phyloP scores from a whole-genome alignment of 495 filamentous ascomycete genomes.

The Jackrogersella multiformis region DNA sequence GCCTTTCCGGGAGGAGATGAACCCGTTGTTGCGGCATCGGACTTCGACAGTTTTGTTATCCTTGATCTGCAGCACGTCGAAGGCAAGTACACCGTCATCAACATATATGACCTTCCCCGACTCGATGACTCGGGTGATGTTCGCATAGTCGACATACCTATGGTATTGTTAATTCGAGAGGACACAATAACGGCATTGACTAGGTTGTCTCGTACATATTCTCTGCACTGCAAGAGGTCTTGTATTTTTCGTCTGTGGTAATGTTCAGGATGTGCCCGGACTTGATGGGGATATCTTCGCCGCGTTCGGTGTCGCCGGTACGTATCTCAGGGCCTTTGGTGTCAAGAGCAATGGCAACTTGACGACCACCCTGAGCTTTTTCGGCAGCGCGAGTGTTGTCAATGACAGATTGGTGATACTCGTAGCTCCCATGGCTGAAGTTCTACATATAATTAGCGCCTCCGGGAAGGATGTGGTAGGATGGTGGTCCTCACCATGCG shows the following conservation, averaged over 20 bases:
- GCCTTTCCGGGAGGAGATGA: constrained; percentile 97
- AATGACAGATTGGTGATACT: constrained; percentile 93
- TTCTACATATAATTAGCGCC: constrained; percentile 57
- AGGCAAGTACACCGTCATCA: constrained; percentile 95
- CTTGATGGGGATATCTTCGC: constrained; percentile 86
- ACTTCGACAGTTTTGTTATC: constrained; percentile 87
- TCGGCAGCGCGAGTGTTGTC: constrained; percentile 91
- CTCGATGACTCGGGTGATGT: constrained; percentile 97
- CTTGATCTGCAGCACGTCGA: constrained; percentile 87
- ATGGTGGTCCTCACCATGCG: constrained; percentile 61
- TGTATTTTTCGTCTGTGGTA: constrained; percentile 96
- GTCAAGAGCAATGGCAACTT: constrained; percentile 95
- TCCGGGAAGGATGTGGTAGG: neutral
- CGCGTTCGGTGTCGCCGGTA: constrained; percentile 88
- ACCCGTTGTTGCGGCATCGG: constrained; percentile 92
- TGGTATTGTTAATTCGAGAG: constrained; percentile 8
- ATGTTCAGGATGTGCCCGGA: constrained; percentile 88
- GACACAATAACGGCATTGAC: neutral
- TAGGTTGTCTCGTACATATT: constrained; percentile 78
- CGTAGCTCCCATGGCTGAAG: constrained; percentile 97
- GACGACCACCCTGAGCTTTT: constrained; percentile 75
- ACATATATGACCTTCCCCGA: constrained; percentile 97
- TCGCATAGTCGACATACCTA: constrained; percentile 99
- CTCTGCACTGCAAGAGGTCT: constrained; percentile 79
- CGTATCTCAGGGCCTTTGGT: constrained; percentile 99